Base-by-base conservation (phyloP, 202 grass and related monocot genomes). In the Setaria viridis region DNA sequence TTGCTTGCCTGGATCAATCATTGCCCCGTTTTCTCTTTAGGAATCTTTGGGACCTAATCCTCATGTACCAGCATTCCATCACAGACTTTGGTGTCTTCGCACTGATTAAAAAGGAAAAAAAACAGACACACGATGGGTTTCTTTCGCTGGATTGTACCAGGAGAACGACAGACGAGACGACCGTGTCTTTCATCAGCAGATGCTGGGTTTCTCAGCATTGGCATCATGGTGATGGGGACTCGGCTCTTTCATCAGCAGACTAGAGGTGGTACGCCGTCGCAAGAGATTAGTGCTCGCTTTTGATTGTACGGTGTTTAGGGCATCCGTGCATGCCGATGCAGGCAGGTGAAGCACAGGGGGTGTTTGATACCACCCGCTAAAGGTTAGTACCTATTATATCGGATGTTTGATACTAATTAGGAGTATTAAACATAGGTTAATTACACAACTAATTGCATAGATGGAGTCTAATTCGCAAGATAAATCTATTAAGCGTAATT, bases 1-100 rank as follows among this genome's bases (percentile, higher is more conserved):
- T 45, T 77, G 74, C 75, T 25, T 81, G 68, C 51, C 35, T 11
- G 70, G 82, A 59, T 85, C 81, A 88, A 91, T 88, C 78, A 91
- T 88, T 67, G 5, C 3, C 20, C 37, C 15, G 8, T 2, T 58
- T 20, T 64, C 70, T 7, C 68, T 80, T 84, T 69, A 81, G 42
- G 53, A 49, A 39, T 39, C 37, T 4, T 39, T 74, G 72, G 49
- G 72, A 74, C 72, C 72, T 74, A 74, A 54, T 33, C 32, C 35
- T 33, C 32, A 35, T 55, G 72, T 12, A 74, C 72, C 50, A 8
- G 72, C 72, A 75, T 75, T 75, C 72, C 72, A 56, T 75, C 7
- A 50, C 72, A n/a, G 72, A 39, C 50, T 56, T 55, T 19, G 49
- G 72, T 54, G 49, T 11, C 49, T 74, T 49, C 32, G 71, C 48